phyloP scores from a whole-genome alignment of 805 yeast species.

The Candida pini region DNA sequence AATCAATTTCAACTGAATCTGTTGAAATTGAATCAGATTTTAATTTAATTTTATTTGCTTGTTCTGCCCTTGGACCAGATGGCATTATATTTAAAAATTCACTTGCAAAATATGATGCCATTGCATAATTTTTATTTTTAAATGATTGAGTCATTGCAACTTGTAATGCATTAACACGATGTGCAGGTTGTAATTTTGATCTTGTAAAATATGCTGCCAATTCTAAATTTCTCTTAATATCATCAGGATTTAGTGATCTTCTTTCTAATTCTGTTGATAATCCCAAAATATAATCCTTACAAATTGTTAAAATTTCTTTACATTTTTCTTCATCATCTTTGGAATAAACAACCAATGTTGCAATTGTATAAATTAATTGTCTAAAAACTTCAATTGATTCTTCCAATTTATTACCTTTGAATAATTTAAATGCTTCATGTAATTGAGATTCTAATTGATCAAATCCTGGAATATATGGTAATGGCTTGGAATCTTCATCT shows the following conservation, averaged over 20 bases:
- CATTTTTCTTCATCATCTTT: conserved; percentile 77
- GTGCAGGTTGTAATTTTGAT: conserved; percentile 75
- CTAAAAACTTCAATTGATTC: conserved; percentile 80
- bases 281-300: conserved; percentile 90
- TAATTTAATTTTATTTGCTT: conserved; percentile 76
- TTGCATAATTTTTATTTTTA: conserved; percentile 79
- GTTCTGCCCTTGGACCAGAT: conserved; percentile 79
- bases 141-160: conserved; percentile 94
- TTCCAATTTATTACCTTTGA: conserved; percentile 78
- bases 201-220: conserved; percentile 94
- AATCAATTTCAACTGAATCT: conserved; percentile 87
- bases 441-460: conserved; percentile 57
- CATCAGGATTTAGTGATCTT: conserved; percentile 67
- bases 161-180: conserved; percentile 80
- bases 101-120: conserved; percentile 85
- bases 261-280: conserved; percentile 86
- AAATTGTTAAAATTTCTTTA: conserved; percentile 59
- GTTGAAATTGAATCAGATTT: conserved; percentile 75
- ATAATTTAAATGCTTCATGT: conserved; percentile 72
- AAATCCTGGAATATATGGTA: conserved; percentile 74
- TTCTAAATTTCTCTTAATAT: conserved; percentile 82
- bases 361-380: conserved; percentile 66
- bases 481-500: conserved; percentile 41
- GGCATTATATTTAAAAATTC: conserved; percentile 69
- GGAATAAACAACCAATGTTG: conserved; percentile 63